These are phyloP conservation scores for Diaporthe citriasiana DNA, from an alignment of 2,329 filamentous ascomycete genomes.

Conservation along the genomic window DNA sequence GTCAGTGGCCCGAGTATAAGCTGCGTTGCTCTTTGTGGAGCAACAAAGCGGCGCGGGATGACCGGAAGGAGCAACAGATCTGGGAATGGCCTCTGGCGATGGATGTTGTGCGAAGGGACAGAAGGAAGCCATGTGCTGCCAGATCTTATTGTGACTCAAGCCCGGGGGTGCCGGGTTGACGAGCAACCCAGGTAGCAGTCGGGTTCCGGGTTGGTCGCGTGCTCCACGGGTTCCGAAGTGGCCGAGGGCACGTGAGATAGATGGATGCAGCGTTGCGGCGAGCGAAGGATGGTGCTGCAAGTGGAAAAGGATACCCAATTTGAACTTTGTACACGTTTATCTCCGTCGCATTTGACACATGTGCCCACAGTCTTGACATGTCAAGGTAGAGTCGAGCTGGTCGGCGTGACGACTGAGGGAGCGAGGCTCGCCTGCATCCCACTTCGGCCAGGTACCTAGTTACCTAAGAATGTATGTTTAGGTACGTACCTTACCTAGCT, in stretches of 20 bases:
- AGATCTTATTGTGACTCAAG: not conserved
- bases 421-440: not conserved
- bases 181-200: not conserved
- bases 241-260: constrained; percentile 3
- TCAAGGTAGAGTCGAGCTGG: not conserved
- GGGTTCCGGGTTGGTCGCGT: constrained; percentile 19
- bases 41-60: not conserved
- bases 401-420: not conserved
- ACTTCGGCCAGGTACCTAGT: not conserved
- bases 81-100: not conserved
- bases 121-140: not conserved
- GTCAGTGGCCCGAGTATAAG: not conserved
- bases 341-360: not conserved
- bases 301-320: constrained; percentile 35
- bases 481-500: no score
- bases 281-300: not conserved
- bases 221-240: constrained; percentile 22
- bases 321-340: constrained; percentile 2
- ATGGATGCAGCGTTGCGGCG: not conserved
- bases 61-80: not conserved
- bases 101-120: constrained; percentile 1
- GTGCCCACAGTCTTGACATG: not conserved
- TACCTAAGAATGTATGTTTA: no score
- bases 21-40: not conserved
- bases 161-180: constrained; percentile 10